These are phyloP conservation scores for Leishmania aethiopica DNA, from an alignment of 208 protist species.

Conservation along the genomic window DNA sequence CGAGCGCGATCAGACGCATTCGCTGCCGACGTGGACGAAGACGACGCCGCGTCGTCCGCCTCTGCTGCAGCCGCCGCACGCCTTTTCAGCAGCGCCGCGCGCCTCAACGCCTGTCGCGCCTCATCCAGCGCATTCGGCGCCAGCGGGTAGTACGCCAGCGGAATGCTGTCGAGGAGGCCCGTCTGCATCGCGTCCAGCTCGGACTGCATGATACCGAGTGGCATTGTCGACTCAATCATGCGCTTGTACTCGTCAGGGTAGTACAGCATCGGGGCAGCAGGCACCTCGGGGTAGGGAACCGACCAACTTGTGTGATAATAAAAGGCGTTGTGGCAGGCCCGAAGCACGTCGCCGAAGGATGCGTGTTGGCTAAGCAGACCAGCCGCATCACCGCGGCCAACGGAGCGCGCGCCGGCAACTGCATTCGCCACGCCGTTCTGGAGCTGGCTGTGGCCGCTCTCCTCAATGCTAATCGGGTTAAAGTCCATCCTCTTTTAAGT, in stretches of 20 bases:
- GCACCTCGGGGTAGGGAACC: conserved; percentile 60
- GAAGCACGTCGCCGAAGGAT: conserved; percentile 43
- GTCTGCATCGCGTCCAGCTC: conserved; percentile 78
- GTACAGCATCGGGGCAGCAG: conserved; percentile 66
- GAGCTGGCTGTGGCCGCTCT: conserved; percentile 29
- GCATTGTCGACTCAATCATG: conserved; percentile 36
- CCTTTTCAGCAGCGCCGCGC: conserved; percentile 28
- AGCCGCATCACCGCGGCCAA: conserved; percentile 9
- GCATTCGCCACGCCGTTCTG: conserved; percentile 16
- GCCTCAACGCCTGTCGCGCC: conserved; percentile 39
- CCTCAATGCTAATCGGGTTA: conserved; percentile 75
- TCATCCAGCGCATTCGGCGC: conserved; percentile 46
- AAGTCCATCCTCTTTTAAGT: conserved; percentile 44
- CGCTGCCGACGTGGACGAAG: conserved; percentile 36
- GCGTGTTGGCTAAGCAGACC: conserved; percentile 21
- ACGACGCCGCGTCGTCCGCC: conserved; percentile 27
- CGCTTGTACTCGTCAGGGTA: conserved; percentile 54
- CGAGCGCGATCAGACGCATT: conserved; percentile 25
- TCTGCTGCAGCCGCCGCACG: conserved; percentile 31
- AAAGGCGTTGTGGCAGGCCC: conserved; percentile 62
- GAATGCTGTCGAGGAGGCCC: conserved; percentile 72
- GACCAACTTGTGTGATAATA: conserved; percentile 74
- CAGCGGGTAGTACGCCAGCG: conserved; percentile 68
- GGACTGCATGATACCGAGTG: conserved; percentile 76
- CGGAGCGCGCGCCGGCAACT: background rate